Conservation (phyloP, 768 basidiomycete species). For the Trichaptum fuscoviolaceum region DNA sequence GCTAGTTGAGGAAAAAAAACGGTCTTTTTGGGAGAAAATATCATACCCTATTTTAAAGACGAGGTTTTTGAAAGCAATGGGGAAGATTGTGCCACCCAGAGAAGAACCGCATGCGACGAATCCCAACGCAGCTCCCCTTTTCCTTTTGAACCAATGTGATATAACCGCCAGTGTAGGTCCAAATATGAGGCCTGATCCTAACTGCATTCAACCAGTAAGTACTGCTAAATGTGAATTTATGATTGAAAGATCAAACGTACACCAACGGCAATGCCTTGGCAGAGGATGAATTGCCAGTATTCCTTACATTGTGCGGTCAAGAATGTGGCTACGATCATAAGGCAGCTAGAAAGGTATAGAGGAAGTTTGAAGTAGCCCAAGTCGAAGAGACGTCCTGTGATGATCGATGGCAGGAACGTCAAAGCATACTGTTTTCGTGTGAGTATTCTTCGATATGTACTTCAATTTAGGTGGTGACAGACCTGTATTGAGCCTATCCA, state of each 20-base stretch:
- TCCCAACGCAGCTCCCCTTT: slow-evolving; percentile 53
- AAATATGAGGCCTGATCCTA: slow-evolving; percentile 53
- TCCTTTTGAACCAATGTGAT: slow-evolving; percentile 70
- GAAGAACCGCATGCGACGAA: slow-evolving; percentile 61
- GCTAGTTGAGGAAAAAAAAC: background rate
- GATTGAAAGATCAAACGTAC: slow-evolving; percentile 30
- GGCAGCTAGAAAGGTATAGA: slow-evolving; percentile 39
- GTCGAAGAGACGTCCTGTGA: slow-evolving; percentile 69
- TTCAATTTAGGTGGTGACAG: slow-evolving; percentile 6
- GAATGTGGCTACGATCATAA: slow-evolving; percentile 53
- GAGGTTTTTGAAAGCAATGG: slow-evolving; percentile 53
- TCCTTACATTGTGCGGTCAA: slow-evolving; percentile 64
- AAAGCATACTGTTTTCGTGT: slow-evolving; percentile 48
- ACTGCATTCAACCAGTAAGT: slow-evolving; percentile 12
- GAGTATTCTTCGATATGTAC: background rate
- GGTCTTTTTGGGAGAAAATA: background rate
- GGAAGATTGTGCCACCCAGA: slow-evolving; percentile 63
- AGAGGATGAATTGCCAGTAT: slow-evolving; percentile 78
- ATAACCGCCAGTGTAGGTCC: slow-evolving; percentile 54
- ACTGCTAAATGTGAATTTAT: background rate
- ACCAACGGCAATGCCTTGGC: slow-evolving; percentile 65
- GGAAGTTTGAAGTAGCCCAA: slow-evolving; percentile 58
- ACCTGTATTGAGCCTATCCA: slow-evolving; percentile 82
- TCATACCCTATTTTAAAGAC: slow-evolving; percentile 51
- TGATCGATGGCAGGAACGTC: slow-evolving; percentile 54